A percentile compares a stretch with the other conserved stretches of the same genome.
phyloP scores from a whole-genome alignment of 345 rosid species.

The Murraya paniculata region DNA sequence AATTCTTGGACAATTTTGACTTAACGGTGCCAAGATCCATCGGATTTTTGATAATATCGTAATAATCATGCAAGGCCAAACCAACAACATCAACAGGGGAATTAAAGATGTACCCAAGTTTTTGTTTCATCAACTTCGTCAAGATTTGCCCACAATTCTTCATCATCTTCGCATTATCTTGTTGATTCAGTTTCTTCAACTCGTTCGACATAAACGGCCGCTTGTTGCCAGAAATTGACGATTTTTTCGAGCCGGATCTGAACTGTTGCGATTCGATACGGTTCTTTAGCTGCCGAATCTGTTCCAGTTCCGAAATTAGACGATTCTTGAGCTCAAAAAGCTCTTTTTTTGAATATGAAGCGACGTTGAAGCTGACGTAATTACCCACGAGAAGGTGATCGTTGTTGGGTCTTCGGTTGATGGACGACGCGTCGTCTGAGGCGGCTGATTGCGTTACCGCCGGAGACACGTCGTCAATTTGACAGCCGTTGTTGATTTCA shows the following conservation, averaged over 20 bases:
- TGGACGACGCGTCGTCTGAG: slow-evolving; percentile 58
- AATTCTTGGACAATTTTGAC: slow-evolving; percentile 41
- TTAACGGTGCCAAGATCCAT: slow-evolving; percentile 85
- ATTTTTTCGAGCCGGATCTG: slow-evolving; percentile 45
- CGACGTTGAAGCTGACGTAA: slow-evolving; percentile 29
- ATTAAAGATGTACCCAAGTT: slow-evolving; percentile 57
- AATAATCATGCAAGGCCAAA: slow-evolving; percentile 58
- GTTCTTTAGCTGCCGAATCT: slow-evolving; percentile 55
- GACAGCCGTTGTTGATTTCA: slow-evolving; percentile 15
- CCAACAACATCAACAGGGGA: slow-evolving; percentile 66
- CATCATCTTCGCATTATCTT: slow-evolving; percentile 43
- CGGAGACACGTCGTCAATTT: slow-evolving; percentile 34
- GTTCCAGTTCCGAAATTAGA: slow-evolving; percentile 61
- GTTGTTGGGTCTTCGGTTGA: slow-evolving; percentile 37
- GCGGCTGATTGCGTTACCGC: slow-evolving; percentile 48
- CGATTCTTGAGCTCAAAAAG: slow-evolving; percentile 56
- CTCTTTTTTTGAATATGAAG: slow-evolving; percentile 41
- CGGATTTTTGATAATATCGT: slow-evolving; percentile 55
- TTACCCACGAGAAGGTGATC: slow-evolving; percentile 6
- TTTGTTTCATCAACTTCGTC: slow-evolving; percentile 69
- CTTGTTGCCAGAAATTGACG: slow-evolving; percentile 40
- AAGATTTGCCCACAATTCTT: slow-evolving; percentile 56
- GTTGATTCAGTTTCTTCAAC: slow-evolving; percentile 29
- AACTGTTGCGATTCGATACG: slow-evolving; percentile 46
- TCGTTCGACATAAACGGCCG: slow-evolving; percentile 35